Base-by-base conservation (phyloP, 75 land plant genomes). In the Pinus tabuliformis region DNA sequence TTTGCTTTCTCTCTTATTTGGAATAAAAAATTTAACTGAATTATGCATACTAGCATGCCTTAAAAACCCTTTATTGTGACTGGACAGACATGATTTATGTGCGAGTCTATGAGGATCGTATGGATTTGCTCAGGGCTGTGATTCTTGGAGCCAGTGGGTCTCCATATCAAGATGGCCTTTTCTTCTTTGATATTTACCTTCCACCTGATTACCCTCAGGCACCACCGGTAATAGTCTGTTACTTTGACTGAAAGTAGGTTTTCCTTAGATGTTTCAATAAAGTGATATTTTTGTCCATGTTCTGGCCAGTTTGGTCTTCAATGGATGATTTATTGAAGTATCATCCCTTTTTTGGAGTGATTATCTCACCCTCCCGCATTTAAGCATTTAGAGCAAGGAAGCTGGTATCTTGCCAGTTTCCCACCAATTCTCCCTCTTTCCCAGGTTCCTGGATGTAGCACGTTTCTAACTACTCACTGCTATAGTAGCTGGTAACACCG, bases 91-190 rank as follows among this genome's bases (percentile, higher is more conserved):
- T 88, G 2, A 91, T 95, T 75, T 95, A 75, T 83, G 96, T 93
- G 17, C 82, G 96, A 79, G 86, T 88, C 30, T 95, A 85, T 83
- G 99, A 95, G 76, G 88, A 90, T 20, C 81, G 96, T 66, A 93
- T 95, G 90, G 99, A 95, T 82, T 84, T 95, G 58, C 54, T 95
- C 78, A 88, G 99, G 60, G 94, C 96, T 75, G 96, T 86, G 17
- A 91, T 95, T 39, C 54, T 95, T 56, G 96, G 96, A 76, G 91
- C 99, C 57, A 75, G 82, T 57, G 97, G 99, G 21, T 93, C 99
- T 63, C 99, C 99, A 5, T 95, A 95, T 76, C 99, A 95, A 81
- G 97, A 95, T 86, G 99, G 99, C 16, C 79, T 95, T 26, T 95
- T 95, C 75, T 85, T 95, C 77, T 95, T 95, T 81, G 99, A 95